Evolutionary conservation across 2,329 filamentous ascomycete genomes (phyloP), one percentile per base, ranked within the genome.

Genomic region (Metarhizium sp.): DNA sequence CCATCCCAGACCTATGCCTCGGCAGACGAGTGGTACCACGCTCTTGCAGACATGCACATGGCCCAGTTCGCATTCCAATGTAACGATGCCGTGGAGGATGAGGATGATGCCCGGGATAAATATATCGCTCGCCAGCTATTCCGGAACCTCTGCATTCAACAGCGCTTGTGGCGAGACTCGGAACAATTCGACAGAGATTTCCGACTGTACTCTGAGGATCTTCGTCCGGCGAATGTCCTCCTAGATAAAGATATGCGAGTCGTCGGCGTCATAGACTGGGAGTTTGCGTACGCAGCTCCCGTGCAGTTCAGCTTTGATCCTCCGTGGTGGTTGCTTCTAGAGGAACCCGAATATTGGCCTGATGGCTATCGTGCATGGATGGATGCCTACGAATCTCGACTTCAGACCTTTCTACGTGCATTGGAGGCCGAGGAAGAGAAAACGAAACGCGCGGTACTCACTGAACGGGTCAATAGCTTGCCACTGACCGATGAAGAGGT

Each of bases 211-310:
- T 64, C 60, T 20, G 59, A 65, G 50, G 61, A 63, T 55, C 62
- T 72, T 10, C 55, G 64, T 2, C 61, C 68, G 14, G 58, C 58
- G 3, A 73, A 73, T 50, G 57, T 71, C 29, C 60, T 74, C 2
- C 6, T 72, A 2, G 61, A 68, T 20, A 55, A 64, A 5, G 52
- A 65, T 4, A 53, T 66, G 4, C 51, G 62, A 0, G 55, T 74
- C 1, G 60, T 66, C 8, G 69, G 62, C 3, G 64, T 70, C 0
- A 70, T 77, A 16, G 71, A 75, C 57, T 76, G 71, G 71, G 73
- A 76, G 60, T 72, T 71, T 54, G 56, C 68, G 0, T 72, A 72
- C 11, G 40, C 40, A 11, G 51, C 51, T 13, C 51, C 51, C 14
- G 38, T 3, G 32, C 32, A 34, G 32, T 34, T 34, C 32, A 29